A percentile compares a stretch with the other conserved stretches of the same genome.
These are phyloP conservation scores for Phytophthora ohioensis DNA, from an alignment of 352 stramenopile genomes.

Conservation along the genomic window DNA sequence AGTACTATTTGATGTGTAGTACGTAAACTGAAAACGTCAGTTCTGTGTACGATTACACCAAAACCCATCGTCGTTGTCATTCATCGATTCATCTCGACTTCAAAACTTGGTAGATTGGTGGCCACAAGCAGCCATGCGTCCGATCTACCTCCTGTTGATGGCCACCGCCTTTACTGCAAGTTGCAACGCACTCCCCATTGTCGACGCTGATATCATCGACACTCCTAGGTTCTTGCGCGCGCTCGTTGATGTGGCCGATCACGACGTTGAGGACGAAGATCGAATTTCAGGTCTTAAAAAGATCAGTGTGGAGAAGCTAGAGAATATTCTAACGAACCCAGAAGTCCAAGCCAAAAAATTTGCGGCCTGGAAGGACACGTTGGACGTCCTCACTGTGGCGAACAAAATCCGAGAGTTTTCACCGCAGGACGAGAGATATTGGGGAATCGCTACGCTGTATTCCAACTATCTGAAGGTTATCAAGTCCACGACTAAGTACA, in stretches of 20 bases:
- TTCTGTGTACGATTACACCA: too few relatives aligned
- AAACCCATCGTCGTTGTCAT: not conserved
- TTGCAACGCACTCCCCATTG: not conserved
- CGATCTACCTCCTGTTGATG: not conserved
- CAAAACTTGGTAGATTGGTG: not conserved
- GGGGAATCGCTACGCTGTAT: not conserved
- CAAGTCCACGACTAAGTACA: not conserved
- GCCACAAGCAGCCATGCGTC: not conserved
- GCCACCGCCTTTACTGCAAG: not conserved
- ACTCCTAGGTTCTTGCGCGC: too few relatives aligned
- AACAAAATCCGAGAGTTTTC: not conserved
- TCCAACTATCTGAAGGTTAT: not conserved
- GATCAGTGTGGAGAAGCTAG: not conserved
- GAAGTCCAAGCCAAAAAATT: not conserved
- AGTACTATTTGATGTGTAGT: not conserved
- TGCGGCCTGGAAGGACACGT: not conserved
- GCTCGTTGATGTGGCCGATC: not conserved
- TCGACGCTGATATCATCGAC: not conserved
- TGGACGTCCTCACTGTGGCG: not conserved
- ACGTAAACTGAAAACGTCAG: constrained; percentile 12
- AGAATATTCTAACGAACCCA: constrained; percentile 1
- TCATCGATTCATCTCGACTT: not conserved
- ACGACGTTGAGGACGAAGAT: not conserved
- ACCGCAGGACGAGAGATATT: not conserved
- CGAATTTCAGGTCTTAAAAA: not conserved